Base-by-base conservation (phyloP, 768 basidiomycete species). In the Mycena olivaceomarginata region DNA sequence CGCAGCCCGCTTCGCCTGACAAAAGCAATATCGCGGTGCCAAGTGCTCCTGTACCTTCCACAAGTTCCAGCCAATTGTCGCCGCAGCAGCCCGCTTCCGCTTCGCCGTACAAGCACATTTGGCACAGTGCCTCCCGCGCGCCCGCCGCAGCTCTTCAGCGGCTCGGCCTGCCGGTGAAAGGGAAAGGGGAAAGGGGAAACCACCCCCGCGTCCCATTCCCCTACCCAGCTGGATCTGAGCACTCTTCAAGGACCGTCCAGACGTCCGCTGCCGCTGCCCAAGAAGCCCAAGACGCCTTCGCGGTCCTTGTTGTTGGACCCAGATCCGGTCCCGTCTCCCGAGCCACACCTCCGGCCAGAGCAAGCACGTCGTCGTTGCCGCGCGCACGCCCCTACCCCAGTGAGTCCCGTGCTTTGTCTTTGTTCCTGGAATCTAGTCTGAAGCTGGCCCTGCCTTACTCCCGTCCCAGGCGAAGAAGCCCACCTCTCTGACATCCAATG, bases 221-320 rank as follows among this genome's bases (percentile, higher is more conserved):
- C 46, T 57, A 51, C 72, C 76, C 15, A 69, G 41, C 51, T 77
- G 22, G 76, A 77, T 70, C 39, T 77, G 25, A 43, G 72, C 20
- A 16, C 48, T 53, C 59, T 67, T 10, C 9, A 18, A 18, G 31
- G 3, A 12, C 2, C 39, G 20, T 20, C 40, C n/a, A 64, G 57
- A 31, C 70, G 41, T 15, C 20, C 25, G 25, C 25, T 25, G 25
- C 25, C 41, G 20, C 22, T 45, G 22, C 63, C 22, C 7, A 65
- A 65, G 43, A 65, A 25, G 45, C 57, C n/a, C 1, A n/a, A 22
- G 16, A 37, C 20, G 15, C 53, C 57, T n/a, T 45, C 66, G n/a
- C 57, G 25, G 13, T 8, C 72, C 25, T 16, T 18, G 8, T 5
- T n/a, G 16, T 18, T 4, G 1, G 51, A 39, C 18, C 40, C 48